phyloP scores from a whole-genome alignment of 2,329 filamentous ascomycete genomes.

The Claviceps digitariae region DNA sequence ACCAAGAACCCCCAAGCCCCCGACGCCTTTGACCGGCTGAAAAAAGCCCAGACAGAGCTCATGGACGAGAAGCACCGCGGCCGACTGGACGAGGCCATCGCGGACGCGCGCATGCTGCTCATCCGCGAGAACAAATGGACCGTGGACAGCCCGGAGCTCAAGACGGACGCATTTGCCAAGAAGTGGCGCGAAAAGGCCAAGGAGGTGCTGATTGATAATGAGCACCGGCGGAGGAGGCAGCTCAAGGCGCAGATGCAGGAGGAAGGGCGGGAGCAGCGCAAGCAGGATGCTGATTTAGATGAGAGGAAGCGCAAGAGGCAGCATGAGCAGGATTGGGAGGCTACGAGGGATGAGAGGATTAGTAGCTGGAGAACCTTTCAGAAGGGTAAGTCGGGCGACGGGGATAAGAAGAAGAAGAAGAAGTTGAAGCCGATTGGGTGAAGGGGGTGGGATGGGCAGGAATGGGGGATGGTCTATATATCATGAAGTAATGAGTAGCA shows the following conservation, averaged over 20 bases:
- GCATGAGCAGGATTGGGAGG: constrained; percentile 91
- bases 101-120: constrained; percentile 86
- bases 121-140: constrained; percentile 93
- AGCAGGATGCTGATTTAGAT: constrained; percentile 74
- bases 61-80: constrained; percentile 88
- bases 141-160: constrained; percentile 73
- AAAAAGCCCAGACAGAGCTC: constrained; percentile 82
- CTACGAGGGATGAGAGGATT: constrained; percentile 79
- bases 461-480: not conserved
- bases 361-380: constrained; percentile 89
- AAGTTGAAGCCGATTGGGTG: constrained; percentile 53
- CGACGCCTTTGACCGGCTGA: constrained; percentile 91
- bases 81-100: constrained; percentile 83
- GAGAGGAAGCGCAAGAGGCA: constrained; percentile 75
- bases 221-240: constrained; percentile 70
- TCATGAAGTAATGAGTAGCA: constrained; percentile 2
- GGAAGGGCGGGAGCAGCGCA: constrained; percentile 78
- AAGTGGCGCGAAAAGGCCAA: constrained; percentile 87
- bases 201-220: constrained; percentile 83
- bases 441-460: not conserved
- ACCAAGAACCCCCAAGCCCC: constrained; percentile 81
- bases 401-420: constrained; percentile 53
- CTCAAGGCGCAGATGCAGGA: constrained; percentile 93
- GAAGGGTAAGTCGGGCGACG: constrained; percentile 48
- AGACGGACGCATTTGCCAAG: constrained; percentile 67